A percentile compares a stretch with the other conserved stretches of the same genome.
These are phyloP conservation scores for Chlorella sp. DNA, from an alignment of 139 green algal genomes.

Conservation along the genomic window DNA sequence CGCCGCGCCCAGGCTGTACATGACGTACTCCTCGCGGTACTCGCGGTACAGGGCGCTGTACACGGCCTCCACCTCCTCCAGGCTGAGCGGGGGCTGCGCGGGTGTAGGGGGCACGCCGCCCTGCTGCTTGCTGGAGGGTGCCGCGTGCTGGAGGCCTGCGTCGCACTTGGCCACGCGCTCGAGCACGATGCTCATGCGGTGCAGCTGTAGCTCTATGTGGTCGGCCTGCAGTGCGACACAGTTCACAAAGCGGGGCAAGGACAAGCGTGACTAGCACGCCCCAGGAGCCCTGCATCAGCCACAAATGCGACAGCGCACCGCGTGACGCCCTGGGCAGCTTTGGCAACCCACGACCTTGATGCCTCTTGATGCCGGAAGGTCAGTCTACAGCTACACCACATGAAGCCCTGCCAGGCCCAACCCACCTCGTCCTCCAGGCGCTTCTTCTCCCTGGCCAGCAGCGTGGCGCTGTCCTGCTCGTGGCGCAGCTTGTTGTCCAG, in stretches of 20 bases:
- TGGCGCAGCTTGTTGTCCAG: conserved; percentile 71
- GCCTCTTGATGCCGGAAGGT: too few relatives aligned
- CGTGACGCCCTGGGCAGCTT: neutral
- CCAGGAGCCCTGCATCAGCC: too few relatives aligned
- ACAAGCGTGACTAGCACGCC: too few relatives aligned
- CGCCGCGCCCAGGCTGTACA: conserved; percentile 73
- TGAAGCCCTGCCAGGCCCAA: too few relatives aligned
- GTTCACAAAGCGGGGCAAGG: too few relatives aligned
- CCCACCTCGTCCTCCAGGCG: conserved; percentile 51
- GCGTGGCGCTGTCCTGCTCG: conserved; percentile 75
- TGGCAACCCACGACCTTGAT: too few relatives aligned
- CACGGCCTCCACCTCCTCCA: conserved; percentile 33
- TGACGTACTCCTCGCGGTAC: conserved; percentile 73
- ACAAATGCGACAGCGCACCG: too few relatives aligned
- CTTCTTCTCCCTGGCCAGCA: conserved; percentile 60
- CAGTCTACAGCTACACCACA: neutral
- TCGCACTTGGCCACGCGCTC: neutral
- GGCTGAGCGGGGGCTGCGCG: too few relatives aligned
- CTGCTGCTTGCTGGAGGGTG: neutral
- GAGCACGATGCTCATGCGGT: neutral
- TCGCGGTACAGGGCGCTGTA: conserved; percentile 37
- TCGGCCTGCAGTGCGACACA: too few relatives aligned
- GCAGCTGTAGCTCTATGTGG: neutral
- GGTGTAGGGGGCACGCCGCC: too few relatives aligned
- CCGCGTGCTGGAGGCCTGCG: neutral